Evolutionary conservation across 1,284 basidiomycete genomes (phyloP), one percentile per base, ranked within the genome.

Genomic region (Puccinia horiana): DNA sequence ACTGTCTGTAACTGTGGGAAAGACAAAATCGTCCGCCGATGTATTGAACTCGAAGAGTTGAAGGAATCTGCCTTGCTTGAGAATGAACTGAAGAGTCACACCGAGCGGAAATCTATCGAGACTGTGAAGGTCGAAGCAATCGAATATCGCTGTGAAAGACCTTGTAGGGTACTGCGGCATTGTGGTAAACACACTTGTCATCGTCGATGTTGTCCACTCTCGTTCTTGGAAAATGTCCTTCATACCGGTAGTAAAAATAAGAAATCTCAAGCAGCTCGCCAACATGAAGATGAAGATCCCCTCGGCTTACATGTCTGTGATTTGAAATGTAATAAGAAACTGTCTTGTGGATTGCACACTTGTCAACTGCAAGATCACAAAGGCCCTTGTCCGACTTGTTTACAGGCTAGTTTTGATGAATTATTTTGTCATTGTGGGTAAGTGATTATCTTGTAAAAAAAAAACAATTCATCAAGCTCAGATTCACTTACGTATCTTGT

Each of bases 151-250:
- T 81, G 79, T 26, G 69, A 81, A 65, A 47, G 61, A 26, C 42
- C 44, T 47, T 81, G 79, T 42, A 61, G 70, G 47, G 79, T 74
- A 11, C 44, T 81, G 14, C 61, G 79, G n/a, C 49, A 74, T 63
- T 81, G 79, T 65, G 70, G 79, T 11, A 81, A 74, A 65, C 79
- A 81, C 35, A 74, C 56, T 18, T 81, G 79, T 72, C 54, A 81
- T 40, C 79, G 79, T 49, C 42, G 40, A 35, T 81, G 79, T 40
- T 81, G 79, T 47, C 79, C 79, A 6, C 63, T 81, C 35, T 70
- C 79, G 23, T 81, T 74, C 69, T 47, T 81, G 35, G 79, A 81
- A 81, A 61, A 54, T 32, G 32, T 80, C 6, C 49, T 58, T 14
- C 52, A 54, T 23, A 74, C 69, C 26, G 54, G 52, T 9, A 81